A percentile compares a stretch with the other conserved stretches of the same genome.
Conservation (phyloP, 164 flowering plant species). For the Tinospora cordifolia region DNA sequence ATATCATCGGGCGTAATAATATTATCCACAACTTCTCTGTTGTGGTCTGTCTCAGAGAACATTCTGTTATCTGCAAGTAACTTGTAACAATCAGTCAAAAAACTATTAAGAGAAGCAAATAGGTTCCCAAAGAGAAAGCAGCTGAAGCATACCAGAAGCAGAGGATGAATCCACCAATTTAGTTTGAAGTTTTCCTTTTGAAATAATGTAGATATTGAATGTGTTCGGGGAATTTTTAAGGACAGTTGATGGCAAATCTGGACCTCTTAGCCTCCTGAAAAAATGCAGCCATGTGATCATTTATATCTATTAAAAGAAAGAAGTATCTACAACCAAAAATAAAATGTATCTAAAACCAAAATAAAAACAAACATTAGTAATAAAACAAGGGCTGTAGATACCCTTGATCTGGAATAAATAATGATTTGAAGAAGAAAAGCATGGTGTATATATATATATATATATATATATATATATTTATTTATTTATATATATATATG, state of each 20-base stretch:
- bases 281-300: not conserved
- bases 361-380: no score
- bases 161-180: constrained; percentile 27
- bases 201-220: constrained; percentile 57
- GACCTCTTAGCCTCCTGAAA: constrained; percentile 53
- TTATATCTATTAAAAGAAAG: not conserved
- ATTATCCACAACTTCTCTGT: constrained; percentile 9
- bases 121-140: not conserved
- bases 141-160: constrained; percentile 28
- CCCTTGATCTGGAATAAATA: no score
- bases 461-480: no score
- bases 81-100: not conserved
- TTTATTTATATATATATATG: no score
- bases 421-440: no score
- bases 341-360: no score
- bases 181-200: constrained; percentile 30
- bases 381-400: no score
- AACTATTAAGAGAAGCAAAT: not conserved
- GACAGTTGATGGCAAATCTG: constrained; percentile 44
- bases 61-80: constrained; percentile 22
- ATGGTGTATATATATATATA: no score
- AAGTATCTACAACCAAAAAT: not conserved
- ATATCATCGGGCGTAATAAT: constrained; percentile 12
- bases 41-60: constrained; percentile 9
- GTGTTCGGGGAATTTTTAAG: constrained; percentile 43